Conservation (phyloP, 2,329 filamentous ascomycete genomes). For the Colletotrichum acutatum region DNA sequence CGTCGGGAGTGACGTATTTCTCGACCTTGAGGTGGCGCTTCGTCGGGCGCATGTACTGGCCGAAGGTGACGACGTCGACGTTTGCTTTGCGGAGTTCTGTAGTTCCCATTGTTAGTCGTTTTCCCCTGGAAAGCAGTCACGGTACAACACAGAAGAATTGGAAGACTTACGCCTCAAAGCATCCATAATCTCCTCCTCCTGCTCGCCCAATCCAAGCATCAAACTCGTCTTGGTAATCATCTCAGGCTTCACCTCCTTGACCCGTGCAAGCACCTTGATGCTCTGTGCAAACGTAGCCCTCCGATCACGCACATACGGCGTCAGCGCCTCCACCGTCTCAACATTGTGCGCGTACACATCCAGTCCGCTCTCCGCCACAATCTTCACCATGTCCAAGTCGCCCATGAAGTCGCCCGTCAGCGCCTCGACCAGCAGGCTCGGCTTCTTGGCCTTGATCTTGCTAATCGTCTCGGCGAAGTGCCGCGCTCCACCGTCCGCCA, state of each 20-base stretch:
- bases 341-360: slow-evolving; percentile 98
- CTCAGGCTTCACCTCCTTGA: slow-evolving; percentile 77
- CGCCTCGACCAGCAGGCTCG: slow-evolving; percentile 82
- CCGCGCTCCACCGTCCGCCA: slow-evolving; percentile 85
- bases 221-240: slow-evolving; percentile 99
- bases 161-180: slow-evolving; percentile 71
- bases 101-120: too few species aligned
- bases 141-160: too few species aligned
- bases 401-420: slow-evolving; percentile 90
- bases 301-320: slow-evolving; percentile 89
- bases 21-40: slow-evolving; percentile 98
- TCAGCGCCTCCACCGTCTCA: slow-evolving; percentile 92
- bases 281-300: slow-evolving; percentile 91
- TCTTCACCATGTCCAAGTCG: slow-evolving; percentile 84
- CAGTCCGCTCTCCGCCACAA: slow-evolving; percentile 87
- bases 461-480: slow-evolving; percentile 96
- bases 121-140: not conserved
- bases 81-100: slow-evolving; percentile 73
- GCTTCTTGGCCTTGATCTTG: slow-evolving; percentile 88
- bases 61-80: slow-evolving; percentile 97
- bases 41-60: slow-evolving; percentile 99
- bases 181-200: slow-evolving; percentile 84
- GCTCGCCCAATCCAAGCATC: slow-evolving; percentile 96
- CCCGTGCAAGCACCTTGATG: slow-evolving; percentile 80
- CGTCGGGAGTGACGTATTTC: slow-evolving; percentile 90